Conservation (phyloP, 345 rosid genomes). For the Eucalyptus pumila region DNA sequence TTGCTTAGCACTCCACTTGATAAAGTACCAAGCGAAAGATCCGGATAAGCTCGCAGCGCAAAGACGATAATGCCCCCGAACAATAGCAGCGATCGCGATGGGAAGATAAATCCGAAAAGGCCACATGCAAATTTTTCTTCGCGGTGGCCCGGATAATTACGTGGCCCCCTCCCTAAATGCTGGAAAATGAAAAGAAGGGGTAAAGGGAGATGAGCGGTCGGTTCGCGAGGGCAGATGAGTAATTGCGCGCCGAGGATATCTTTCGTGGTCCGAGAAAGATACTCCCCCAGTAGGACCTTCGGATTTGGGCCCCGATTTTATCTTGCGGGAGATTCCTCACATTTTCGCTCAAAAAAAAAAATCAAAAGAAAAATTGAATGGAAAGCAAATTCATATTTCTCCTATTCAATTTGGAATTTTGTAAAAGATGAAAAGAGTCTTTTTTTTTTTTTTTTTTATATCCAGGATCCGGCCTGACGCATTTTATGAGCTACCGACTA, state of each 20-base stretch:
- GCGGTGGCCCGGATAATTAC: neutral
- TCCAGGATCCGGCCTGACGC: too few relatives aligned
- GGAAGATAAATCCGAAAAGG: too few relatives aligned
- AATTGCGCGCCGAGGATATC: neutral
- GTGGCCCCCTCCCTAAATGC: neutral
- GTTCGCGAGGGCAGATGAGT: neutral
- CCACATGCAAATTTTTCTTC: neutral
- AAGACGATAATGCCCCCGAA: neutral
- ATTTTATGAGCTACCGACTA: too few relatives aligned
- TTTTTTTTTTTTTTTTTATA: too few relatives aligned
- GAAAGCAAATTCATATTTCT: neutral
- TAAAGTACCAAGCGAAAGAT: neutral
- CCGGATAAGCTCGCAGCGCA: neutral
- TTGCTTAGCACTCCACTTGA: neutral
- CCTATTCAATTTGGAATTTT: neutral
- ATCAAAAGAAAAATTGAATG: neutral
- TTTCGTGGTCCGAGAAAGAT: neutral
- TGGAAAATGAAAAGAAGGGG: neutral
- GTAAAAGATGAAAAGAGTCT: neutral
- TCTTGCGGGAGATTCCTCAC: neutral
- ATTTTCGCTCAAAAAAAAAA: neutral
- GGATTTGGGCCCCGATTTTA: neutral
- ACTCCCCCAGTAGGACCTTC: neutral
- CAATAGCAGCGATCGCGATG: neutral
- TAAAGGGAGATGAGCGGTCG: neutral